Evolutionary conservation across 805 yeast genomes (phyloP), one percentile per base, ranked within the genome.

Genomic region (Torulaspora gathmanii): DNA sequence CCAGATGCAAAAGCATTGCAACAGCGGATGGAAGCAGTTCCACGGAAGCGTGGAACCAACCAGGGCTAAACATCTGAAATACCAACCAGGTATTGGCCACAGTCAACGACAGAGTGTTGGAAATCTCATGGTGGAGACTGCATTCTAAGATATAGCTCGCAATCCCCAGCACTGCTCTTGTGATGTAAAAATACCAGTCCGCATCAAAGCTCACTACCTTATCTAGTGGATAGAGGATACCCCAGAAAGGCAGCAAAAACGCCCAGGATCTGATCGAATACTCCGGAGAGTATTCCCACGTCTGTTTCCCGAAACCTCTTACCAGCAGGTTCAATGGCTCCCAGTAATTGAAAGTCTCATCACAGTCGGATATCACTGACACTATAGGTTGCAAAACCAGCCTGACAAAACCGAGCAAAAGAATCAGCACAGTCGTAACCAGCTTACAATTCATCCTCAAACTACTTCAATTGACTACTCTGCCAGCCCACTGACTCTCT

Each of bases 221-320:
- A 11, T 48, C 64, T 53, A 49, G 26, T n/a, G 52, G 62, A 30
- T 55, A 52, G 8, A 62, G 31, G 2, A 61, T 16, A 9, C 60
- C 47, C 37, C 61, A 64, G 36, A 63, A 58, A 1, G 75, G 86
- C 5, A 80, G 49, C 22, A 90, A 67, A 55, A 84, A 89, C 2
- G 85, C 74, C 80, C 93, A 91, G 2, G 96, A 86, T 52, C 98
- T 69, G 44, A 90, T 86, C 13, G 95, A 87, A 57, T 78, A 87
- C 43, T 75, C 84, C 0, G 97, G 96, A 0, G 96, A 86, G 63
- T 90, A 91, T 60, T 90, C 97, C 97, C 97, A 90, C 0, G 97
- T 90, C 64, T 89, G 89, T 55, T 89, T 85, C 1, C 97, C 98
- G 63, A 88, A 87, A 2, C 83, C 84, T 52, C 95, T 75, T 1